Base-by-base conservation (phyloP, 108 stramenopile genomes). In the Cyclotella sp. region DNA sequence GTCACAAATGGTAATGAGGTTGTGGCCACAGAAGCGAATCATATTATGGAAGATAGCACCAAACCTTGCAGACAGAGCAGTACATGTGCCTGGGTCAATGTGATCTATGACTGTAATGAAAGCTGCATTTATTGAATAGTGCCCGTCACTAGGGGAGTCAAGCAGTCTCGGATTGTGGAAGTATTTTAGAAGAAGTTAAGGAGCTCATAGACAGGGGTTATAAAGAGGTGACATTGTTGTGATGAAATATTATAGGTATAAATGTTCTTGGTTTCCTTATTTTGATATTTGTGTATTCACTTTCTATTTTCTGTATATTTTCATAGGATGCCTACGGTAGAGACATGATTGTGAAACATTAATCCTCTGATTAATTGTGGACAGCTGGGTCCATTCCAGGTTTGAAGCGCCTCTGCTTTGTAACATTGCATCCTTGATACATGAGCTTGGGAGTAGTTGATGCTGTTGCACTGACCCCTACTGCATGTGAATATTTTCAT, bases 81-180 rank as follows among this genome's bases (percentile, higher is more conserved):
- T 14, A 87, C 91, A 3, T 88, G 92, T 68, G 97, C 96, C 0
- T 99, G 97, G 97, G 97, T 98, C 22, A 98, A 97, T 87, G 94
- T 99, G 9, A 97, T 96, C 72, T 93, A 93, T 61, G 94, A 97
- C 19, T 99, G 98, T 86, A 99, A 99, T 78, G 98, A 99, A 81
- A 87, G 95, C 51, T 99, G 98, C 84, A 92, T 96, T n/a, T 98
- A 97, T 83, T 99, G 98, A 72, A 96, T 99, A 51, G 98, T 99
- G 11, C 98, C 98, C 9, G 93, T 90, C 52, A 96, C 96, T 30
- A 74, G 98, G 51, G 98, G 98, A 16, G 95, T 98, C 14, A 97
- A 99, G 85, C 97, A 98, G 77, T 92, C 91, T 24, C 90, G 98
- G 1, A 92, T 96, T 1, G 76, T 90, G 34, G 95, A 97, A 86